Base-by-base conservation (phyloP, 345 rosid species). In the Clarkia xantiana region DNA sequence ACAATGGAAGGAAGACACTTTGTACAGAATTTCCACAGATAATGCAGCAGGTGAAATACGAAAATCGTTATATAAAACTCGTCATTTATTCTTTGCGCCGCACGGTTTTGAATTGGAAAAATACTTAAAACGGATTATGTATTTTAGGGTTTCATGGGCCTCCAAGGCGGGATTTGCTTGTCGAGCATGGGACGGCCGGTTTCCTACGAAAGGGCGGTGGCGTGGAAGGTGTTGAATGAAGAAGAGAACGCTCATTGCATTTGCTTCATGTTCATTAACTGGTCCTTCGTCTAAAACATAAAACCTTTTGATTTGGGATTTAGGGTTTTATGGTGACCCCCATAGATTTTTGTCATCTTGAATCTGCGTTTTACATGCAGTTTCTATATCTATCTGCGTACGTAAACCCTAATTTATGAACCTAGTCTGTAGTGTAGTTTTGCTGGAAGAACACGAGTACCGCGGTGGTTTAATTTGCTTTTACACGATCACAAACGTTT, bases 131-230 rank as follows among this genome's bases (percentile, higher is more conserved):
- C 8, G 36, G 36, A 5, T 22, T 29, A 29, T 10, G 2, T 29
- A 1, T 29, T 29, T 7, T 29, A 91, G 96, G 96, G 98, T 49
- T 91, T 71, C 61, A 82, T 82, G 55, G 80, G 88, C 63, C 75
- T 80, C 51, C 81, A 84, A 48, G 76, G 94, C 13, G 98, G 98
- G 22, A 71, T 91, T 11, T 87, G 98, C 58, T 67, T 84, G 66
- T 91, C 96, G 9, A 91, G 94, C 79, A 87, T 91, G 98, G 94
- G 94, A 40, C 82, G 96, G 72, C 81, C 86, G 47, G 70, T 87
- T 25, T 78, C 98, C 2, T 91, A 84, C 18, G 95, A 91, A 55
- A 80, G 82, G 54, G 96, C 82, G 20, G 74, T 87, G 57, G 95
- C 84, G 52, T 91, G 98, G 98, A 91, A 87, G 71, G 98, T 91